These are phyloP conservation scores for Osmanthus fragrans DNA, from an alignment of 257 asterid genomes.

Conservation along the genomic window DNA sequence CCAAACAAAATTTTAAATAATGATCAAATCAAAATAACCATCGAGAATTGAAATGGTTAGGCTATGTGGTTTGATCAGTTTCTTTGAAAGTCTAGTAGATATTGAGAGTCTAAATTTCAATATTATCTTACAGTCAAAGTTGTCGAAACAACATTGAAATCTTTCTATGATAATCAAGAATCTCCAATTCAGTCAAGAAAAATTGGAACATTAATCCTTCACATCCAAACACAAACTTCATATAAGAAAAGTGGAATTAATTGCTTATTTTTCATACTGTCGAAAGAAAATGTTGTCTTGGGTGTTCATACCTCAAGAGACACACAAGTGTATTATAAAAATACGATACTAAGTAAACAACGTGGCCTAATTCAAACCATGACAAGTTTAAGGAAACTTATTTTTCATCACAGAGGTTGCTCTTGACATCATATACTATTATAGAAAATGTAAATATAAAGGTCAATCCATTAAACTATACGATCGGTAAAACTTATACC, in stretches of 20 bases:
- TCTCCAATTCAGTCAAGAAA: neutral
- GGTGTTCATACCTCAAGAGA: neutral
- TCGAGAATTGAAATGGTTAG: too few species aligned
- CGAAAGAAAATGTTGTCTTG: neutral
- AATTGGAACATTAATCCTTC: neutral
- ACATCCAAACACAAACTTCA: neutral
- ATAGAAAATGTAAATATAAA: neutral
- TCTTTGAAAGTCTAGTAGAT: neutral
- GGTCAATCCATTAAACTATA: neutral
- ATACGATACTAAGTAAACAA: neutral
- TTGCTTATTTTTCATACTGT: neutral
- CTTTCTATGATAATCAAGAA: too few species aligned
- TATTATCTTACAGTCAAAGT: neutral
- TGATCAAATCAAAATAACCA: too few species aligned
- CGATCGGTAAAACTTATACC: conserved; percentile 20
- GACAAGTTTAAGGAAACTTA: conserved; percentile 21
- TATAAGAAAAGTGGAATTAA: neutral
- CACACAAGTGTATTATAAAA: neutral
- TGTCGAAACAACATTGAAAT: neutral
- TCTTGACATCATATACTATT: conserved; percentile 20
- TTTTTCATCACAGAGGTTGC: conserved; percentile 12
- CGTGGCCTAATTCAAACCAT: neutral
- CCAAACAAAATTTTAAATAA: too few species aligned
- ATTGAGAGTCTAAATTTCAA: neutral
- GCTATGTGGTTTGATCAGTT: neutral